These are phyloP conservation scores for Talaromyces sp. DNA, from an alignment of 2,329 filamentous ascomycete genomes.

Conservation along the genomic window DNA sequence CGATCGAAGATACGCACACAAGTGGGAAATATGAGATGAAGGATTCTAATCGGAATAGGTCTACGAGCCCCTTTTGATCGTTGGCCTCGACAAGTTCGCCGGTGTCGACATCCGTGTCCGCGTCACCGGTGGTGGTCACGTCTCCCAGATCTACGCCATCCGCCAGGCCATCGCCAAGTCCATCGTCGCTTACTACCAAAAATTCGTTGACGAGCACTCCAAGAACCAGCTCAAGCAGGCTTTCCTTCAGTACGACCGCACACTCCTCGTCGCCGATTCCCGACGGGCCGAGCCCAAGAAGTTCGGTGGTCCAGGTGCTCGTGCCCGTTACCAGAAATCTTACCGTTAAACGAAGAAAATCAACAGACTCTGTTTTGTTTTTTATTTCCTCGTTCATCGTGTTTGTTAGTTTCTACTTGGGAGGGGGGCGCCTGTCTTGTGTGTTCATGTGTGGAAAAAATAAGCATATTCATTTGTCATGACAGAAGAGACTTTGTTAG, in stretches of 20 bases:
- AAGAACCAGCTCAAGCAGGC: constrained; percentile 99
- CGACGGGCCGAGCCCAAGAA: constrained; percentile 99
- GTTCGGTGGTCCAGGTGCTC: constrained; percentile 77
- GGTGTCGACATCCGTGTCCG: constrained; percentile 96
- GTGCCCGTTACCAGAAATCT: constrained; percentile 97
- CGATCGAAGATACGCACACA: constrained; percentile 21
- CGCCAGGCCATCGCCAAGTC: constrained; percentile 98
- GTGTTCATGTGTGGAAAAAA: constrained; percentile 16
- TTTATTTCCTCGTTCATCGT: constrained; percentile 14
- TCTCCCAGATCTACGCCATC: constrained; percentile 95
- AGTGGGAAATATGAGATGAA: background rate
- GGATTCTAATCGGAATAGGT: constrained; percentile 53
- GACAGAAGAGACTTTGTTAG: constrained; percentile 7
- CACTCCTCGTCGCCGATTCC: constrained; percentile 98
- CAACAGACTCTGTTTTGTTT: constrained; percentile 19
- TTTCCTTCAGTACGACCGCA: constrained; percentile 92
- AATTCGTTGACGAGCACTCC: constrained; percentile 99
- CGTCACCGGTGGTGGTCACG: constrained; percentile 95
- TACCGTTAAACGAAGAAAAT: constrained; percentile 73
- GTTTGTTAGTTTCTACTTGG: constrained; percentile 9
- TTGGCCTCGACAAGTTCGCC: constrained; percentile 96
- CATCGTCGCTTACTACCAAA: constrained; percentile 98
- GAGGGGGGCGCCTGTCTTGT: constrained; percentile 11
- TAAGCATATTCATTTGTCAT: constrained; percentile 19
- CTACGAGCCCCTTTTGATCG: constrained; percentile 97